A percentile compares a stretch with the other conserved stretches of the same genome.
Evolutionary conservation across 202 grass and related monocot genomes (phyloP).

Genomic region (Hordeum pubiflorum): DNA sequence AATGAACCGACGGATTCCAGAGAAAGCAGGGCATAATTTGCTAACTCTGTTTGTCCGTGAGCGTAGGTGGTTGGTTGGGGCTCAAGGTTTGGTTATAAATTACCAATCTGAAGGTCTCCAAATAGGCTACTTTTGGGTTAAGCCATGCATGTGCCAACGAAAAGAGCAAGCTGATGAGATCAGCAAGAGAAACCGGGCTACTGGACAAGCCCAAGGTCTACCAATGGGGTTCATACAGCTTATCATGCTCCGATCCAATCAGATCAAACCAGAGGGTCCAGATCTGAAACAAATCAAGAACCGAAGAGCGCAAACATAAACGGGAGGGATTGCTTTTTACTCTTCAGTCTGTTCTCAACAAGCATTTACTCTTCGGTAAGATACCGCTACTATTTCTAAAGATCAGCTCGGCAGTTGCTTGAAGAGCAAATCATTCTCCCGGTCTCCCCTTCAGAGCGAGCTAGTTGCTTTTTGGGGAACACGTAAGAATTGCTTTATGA

Average conservation of each 20-base stretch:
- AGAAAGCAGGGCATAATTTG: slow-evolving; percentile 11
- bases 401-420: neutral
- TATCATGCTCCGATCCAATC: neutral
- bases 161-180: neutral
- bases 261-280: neutral
- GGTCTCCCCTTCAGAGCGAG: neutral
- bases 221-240: neutral
- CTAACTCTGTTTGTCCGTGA: neutral
- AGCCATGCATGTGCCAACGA: neutral
- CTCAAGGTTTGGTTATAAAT: neutral
- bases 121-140: neutral
- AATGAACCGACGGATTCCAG: neutral
- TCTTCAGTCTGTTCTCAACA: neutral
- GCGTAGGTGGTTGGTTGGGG: neutral
- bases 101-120: neutral
- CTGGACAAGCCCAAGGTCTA: neutral
- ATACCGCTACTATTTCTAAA: neutral
- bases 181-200: neutral
- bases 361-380: neutral
- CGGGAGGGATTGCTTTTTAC: neutral
- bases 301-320: neutral
- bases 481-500: neutral
- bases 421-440: neutral
- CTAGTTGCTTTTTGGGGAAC: neutral
- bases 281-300: slow-evolving; percentile 26